Percentiles rank a stretch among this genome's conserved stretches.
Evolutionary conservation across 495 filamentous ascomycete species (phyloP).

Genomic region (Penicillium angulare): DNA sequence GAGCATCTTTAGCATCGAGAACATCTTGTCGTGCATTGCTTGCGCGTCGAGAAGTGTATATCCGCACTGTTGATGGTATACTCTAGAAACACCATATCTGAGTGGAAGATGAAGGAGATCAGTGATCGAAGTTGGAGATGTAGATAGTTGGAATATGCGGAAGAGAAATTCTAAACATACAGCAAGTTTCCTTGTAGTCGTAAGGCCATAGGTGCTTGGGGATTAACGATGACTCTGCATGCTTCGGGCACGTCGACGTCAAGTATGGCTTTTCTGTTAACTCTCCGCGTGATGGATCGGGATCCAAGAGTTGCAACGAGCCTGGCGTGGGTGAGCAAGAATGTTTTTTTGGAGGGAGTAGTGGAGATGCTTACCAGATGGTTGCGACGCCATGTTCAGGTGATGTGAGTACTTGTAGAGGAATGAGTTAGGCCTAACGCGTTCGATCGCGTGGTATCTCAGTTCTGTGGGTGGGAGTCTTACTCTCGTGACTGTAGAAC

Average conservation of each 20-base stretch:
- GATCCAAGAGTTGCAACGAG: slow-evolving; percentile 87
- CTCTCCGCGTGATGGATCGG: slow-evolving; percentile 65
- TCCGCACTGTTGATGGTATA: slow-evolving; percentile 81
- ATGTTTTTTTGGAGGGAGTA: not conserved
- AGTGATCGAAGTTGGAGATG: not conserved
- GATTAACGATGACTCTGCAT: slow-evolving; percentile 80
- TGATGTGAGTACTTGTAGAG: slow-evolving; percentile 74
- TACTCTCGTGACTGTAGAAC: slow-evolving; percentile 95
- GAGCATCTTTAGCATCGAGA: slow-evolving; percentile 56
- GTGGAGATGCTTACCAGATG: slow-evolving; percentile 63
- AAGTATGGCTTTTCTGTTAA: slow-evolving; percentile 84
- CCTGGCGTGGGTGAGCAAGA: slow-evolving; percentile 53
- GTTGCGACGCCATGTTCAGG: slow-evolving; percentile 90
- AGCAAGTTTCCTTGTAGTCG: slow-evolving; percentile 89
- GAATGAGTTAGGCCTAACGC: too few species aligned
- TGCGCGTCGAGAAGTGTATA: slow-evolving; percentile 83
- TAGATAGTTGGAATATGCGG: too few species aligned
- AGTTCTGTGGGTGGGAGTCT: slow-evolving; percentile 17
- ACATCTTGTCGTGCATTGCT: slow-evolving; percentile 70
- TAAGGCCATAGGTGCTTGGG: slow-evolving; percentile 84
- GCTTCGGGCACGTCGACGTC: slow-evolving; percentile 84
- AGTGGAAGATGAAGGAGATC: not conserved
- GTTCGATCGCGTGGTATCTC: too few species aligned
- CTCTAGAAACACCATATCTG: slow-evolving; percentile 78
- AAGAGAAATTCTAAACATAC: slow-evolving; percentile 32